Base-by-base conservation (phyloP, 1,284 basidiomycete genomes). In the Cutaneotrichosporon sp. region DNA sequence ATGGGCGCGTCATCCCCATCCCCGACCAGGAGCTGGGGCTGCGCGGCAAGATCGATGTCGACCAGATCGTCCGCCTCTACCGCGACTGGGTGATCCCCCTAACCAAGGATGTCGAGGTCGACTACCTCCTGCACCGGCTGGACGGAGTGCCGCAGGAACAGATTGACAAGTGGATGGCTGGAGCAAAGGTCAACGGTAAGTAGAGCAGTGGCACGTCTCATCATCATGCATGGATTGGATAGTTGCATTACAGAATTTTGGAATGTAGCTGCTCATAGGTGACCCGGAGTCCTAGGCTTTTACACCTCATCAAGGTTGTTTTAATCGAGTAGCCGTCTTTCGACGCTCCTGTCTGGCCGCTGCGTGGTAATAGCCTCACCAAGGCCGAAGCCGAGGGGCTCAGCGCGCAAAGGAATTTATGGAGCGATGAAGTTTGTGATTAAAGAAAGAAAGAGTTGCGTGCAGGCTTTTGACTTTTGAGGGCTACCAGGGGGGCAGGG, bases 41-140 rank as follows among this genome's bases (percentile, higher is more conserved):
- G 26, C 72, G 69, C 58, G 72, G 76, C 42, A 97, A 97, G 83
- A 91, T 99, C 70, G 94, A 98, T 71, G 89, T 95, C 0, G 90
- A 94, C 67, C 89, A 91, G 50, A 92, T 99, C 9, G 91, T 97
- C 21, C 87, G 90, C 73, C 81, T 99, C 71, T 99, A 99, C 79
- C 87, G 94, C 76, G 90, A 89, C 72, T 94, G 90, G 76, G 93
- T 99, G 69, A 99, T 99, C 64, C 97, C 97, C 6, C 79, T 99
- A 69, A 99, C 97, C 6, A 98, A 96, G 81, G 92, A 96, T 74
- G 93, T 99, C 58, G 97, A 99, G 89, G 96, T 96, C 50, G 92
- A 97, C 61, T 97, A 97, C 80, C 85, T 97, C 32, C 81, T 97
- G 5, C 87, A 88, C 68, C 86, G 94, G 59, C 81, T 97, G 58